phyloP scores from a whole-genome alignment of 2,329 filamentous ascomycete species.

The Stagonosporopsis tanaceti region DNA sequence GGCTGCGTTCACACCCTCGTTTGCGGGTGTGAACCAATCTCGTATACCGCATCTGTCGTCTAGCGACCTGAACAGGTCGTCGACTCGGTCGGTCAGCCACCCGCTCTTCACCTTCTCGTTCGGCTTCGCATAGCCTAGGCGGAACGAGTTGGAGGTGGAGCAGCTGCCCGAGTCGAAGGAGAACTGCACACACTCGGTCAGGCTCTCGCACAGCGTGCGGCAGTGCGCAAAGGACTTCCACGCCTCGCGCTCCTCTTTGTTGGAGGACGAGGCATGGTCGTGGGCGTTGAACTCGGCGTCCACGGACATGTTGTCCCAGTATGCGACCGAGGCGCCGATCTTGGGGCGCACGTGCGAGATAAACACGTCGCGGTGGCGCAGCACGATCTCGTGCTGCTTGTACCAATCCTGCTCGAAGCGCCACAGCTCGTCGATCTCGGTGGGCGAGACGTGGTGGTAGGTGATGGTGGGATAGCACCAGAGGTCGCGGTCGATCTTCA shows the following conservation, averaged over 20 bases:
- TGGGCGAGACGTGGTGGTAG: constrained; percentile 50
- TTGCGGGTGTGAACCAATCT: constrained; percentile 45
- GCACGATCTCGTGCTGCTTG: constrained; percentile 41
- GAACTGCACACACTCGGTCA: constrained; percentile 46
- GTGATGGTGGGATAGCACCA: constrained; percentile 56
- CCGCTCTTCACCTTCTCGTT: constrained; percentile 39
- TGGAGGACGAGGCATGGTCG: constrained; percentile 32
- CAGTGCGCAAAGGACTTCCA: constrained; percentile 49
- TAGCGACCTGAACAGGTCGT: constrained; percentile 41
- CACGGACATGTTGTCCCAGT: constrained; percentile 50
- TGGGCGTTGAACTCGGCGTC: constrained; percentile 48
- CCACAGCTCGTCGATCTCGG: constrained; percentile 51
- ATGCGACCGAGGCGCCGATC: constrained; percentile 29
- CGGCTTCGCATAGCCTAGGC: constrained; percentile 43
- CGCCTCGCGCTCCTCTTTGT: constrained; percentile 41
- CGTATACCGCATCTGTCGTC: constrained; percentile 43
- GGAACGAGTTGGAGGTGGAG: constrained; percentile 39
- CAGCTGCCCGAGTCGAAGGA: constrained; percentile 46
- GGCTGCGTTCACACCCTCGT: constrained; percentile 23
- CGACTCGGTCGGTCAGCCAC: constrained; percentile 49
- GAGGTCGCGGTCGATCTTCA: constrained; percentile 47
- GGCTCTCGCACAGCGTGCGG: constrained; percentile 44
- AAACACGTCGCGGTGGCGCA: constrained; percentile 51
- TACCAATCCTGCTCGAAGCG: constrained; percentile 52
- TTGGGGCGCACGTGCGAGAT: constrained; percentile 44